Evolutionary conservation across 495 filamentous ascomycete species (phyloP).

Genomic region (Talaromyces wortmannii): DNA sequence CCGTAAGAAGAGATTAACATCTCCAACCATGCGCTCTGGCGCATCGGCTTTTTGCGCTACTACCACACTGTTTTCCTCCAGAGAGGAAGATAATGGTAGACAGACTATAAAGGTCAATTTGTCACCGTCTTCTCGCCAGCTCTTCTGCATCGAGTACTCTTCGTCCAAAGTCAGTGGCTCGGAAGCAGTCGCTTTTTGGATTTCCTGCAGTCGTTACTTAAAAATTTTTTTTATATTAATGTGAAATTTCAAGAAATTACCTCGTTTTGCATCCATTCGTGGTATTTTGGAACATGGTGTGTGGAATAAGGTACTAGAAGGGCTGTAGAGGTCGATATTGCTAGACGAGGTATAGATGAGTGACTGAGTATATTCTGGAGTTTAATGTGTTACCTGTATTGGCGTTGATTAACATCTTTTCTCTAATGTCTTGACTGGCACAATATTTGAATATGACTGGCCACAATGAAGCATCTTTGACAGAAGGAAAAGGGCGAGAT

Average conservation of each 20-base stretch:
- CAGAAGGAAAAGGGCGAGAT: too few relatives aligned
- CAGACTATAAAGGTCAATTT: conserved; percentile 44
- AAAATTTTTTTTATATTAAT: background rate
- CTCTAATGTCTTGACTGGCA: background rate
- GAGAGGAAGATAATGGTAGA: conserved; percentile 10
- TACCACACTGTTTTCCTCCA: conserved; percentile 7
- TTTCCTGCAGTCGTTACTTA: conserved; percentile 41
- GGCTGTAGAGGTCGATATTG: conserved; percentile 55
- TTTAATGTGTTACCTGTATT: conserved; percentile 23
- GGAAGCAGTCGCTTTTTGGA: conserved; percentile 78
- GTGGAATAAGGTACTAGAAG: conserved; percentile 79
- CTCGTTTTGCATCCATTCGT: conserved; percentile 86
- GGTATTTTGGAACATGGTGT: conserved; percentile 76
- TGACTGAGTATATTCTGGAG: background rate
- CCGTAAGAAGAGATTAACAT: conserved; percentile 79
- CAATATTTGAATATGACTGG: too few relatives aligned
- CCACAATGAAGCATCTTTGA: too few relatives aligned
- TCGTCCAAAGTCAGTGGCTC: conserved; percentile 69
- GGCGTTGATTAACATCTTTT: conserved; percentile 33
- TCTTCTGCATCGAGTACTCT: conserved; percentile 79
- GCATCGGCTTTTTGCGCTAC: conserved; percentile 37
- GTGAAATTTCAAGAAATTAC: conserved; percentile 30
- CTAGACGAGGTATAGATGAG: conserved; percentile 27
- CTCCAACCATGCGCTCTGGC: conserved; percentile 63
- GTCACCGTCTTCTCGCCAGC: conserved; percentile 67